Conservation (phyloP, 75 land plant species). For the Sequoiadendron giganteum region DNA sequence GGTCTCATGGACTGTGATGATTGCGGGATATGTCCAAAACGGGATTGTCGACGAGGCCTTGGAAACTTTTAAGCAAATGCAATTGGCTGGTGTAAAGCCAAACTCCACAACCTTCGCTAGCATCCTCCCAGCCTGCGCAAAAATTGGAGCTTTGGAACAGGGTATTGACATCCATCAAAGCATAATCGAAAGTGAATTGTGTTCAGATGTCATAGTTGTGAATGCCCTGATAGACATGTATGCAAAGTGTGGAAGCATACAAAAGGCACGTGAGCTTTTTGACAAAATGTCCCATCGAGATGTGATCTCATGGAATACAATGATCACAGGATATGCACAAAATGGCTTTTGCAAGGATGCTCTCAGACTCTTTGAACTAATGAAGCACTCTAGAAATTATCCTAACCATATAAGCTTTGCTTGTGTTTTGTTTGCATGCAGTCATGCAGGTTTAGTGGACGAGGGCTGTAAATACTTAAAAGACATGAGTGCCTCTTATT, state of each 20-base stretch:
- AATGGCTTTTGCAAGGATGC: neutral
- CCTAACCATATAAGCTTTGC: neutral
- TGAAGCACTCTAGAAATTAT: neutral
- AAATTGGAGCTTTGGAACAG: conserved; percentile 35
- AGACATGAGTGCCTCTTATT: neutral
- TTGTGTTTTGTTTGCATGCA: neutral
- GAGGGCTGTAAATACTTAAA: neutral
- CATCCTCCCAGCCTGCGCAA: conserved; percentile 34
- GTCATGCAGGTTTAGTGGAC: neutral
- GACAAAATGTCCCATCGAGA: neutral
- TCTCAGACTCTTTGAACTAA: neutral
- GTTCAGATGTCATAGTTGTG: conserved; percentile 7
- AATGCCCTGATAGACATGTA: conserved; percentile 6
- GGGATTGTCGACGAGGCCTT: conserved; percentile 20
- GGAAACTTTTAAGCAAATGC: conserved; percentile 28
- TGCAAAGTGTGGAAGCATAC: neutral
- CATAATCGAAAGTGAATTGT: conserved; percentile 26
- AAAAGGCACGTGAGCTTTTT: neutral
- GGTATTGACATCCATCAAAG: conserved; percentile 51
- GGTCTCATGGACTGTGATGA: conserved; percentile 21
- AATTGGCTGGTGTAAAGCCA: conserved; percentile 27
- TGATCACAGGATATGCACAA: neutral
- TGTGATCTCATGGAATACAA: neutral
- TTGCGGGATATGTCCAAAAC: conserved; percentile 30
- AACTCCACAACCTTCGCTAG: conserved; percentile 29